A percentile compares a stretch with the other conserved stretches of the same genome.
phyloP scores from a whole-genome alignment of 768 basidiomycete species.

The Hygrocybe punicea region DNA sequence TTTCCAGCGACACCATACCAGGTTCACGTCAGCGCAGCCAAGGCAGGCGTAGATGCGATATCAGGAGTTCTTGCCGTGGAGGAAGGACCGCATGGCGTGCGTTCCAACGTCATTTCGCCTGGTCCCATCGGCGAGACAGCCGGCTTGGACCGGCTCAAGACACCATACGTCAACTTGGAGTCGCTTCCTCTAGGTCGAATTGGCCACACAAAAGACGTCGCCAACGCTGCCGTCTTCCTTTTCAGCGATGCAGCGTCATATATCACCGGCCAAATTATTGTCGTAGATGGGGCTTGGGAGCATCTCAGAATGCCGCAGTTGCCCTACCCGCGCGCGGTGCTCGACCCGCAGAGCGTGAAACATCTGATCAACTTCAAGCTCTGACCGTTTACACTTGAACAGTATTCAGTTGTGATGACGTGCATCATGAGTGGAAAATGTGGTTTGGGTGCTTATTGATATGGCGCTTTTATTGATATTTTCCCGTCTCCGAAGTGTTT shows the following conservation, averaged over 20 bases:
- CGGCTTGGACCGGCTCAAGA: slow-evolving; percentile 59
- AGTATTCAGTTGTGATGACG: neutral
- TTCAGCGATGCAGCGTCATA: slow-evolving; percentile 78
- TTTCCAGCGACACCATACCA: slow-evolving; percentile 85
- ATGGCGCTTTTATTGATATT: too few species aligned
- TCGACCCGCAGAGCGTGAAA: slow-evolving; percentile 54
- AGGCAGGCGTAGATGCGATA: slow-evolving; percentile 89
- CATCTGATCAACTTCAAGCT: slow-evolving; percentile 52
- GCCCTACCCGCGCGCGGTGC: slow-evolving; percentile 61
- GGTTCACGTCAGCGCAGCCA: slow-evolving; percentile 91
- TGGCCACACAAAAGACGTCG: slow-evolving; percentile 62
- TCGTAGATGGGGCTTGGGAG: slow-evolving; percentile 64
- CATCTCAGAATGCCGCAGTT: slow-evolving; percentile 47
- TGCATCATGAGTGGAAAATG: neutral
- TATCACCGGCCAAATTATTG: slow-evolving; percentile 72
- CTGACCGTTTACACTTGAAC: slow-evolving; percentile 16
- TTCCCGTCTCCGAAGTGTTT: too few species aligned
- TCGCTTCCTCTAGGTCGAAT: slow-evolving; percentile 47
- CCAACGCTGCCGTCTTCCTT: slow-evolving; percentile 70
- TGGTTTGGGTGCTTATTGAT: neutral
- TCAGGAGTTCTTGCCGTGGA: slow-evolving; percentile 85
- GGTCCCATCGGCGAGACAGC: slow-evolving; percentile 81
- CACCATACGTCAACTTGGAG: slow-evolving; percentile 23
- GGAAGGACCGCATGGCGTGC: slow-evolving; percentile 91
- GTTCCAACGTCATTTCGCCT: slow-evolving; percentile 83